These are phyloP conservation scores for Colletotrichum simmondsii DNA, from an alignment of 2,329 filamentous ascomycete species.

Conservation along the genomic window DNA sequence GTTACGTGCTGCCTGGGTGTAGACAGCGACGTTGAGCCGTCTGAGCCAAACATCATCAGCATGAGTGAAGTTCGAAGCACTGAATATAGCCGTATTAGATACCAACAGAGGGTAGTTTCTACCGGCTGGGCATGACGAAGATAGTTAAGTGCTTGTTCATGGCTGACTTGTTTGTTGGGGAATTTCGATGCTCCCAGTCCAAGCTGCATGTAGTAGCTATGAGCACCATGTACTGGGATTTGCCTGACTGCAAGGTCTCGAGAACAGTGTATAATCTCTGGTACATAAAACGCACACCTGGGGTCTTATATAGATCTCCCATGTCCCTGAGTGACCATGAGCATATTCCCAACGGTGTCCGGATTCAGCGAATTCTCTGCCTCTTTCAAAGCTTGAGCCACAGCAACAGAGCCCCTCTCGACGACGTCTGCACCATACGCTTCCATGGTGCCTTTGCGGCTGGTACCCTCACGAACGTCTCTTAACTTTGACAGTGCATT, in stretches of 20 bases:
- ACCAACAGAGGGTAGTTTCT: background rate
- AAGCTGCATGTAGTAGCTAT: background rate
- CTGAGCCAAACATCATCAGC: background rate
- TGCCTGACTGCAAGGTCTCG: too few relatives aligned
- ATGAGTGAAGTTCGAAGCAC: background rate
- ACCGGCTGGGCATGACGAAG: too few relatives aligned
- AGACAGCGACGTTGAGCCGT: background rate
- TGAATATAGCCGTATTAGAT: background rate
- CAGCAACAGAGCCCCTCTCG: constrained; percentile 45
- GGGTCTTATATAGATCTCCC: constrained; percentile 34
- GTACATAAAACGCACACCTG: too few relatives aligned
- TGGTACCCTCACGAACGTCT: constrained; percentile 19
- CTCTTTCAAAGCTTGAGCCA: constrained; percentile 46
- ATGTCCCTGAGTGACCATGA: constrained; percentile 45
- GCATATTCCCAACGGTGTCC: constrained; percentile 43
- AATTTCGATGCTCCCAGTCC: background rate
- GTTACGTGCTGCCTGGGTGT: background rate
- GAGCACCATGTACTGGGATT: too few relatives aligned
- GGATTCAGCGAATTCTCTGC: constrained; percentile 44
- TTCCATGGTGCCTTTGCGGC: constrained; percentile 37
- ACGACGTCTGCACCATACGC: constrained; percentile 47
- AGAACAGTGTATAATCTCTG: too few relatives aligned
- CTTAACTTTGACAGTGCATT: constrained; percentile 41
- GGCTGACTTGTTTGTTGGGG: background rate
- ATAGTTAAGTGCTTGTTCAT: background rate